Evolutionary conservation across 495 filamentous ascomycete species (phyloP), one percentile per base, ranked within the genome.

Genomic region (Penicillium cosmopolitanum): DNA sequence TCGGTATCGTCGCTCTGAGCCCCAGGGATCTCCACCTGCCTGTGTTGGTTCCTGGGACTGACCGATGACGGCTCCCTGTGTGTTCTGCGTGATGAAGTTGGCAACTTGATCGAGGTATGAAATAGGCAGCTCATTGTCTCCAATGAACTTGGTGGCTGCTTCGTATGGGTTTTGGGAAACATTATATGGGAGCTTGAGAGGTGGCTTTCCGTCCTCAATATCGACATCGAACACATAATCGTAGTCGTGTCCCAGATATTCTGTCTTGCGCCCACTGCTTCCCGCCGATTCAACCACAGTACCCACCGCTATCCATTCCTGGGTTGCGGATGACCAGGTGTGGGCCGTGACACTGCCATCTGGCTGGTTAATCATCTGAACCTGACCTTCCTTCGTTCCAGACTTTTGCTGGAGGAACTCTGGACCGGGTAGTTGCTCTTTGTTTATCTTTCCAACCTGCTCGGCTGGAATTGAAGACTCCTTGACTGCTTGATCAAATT

Each of bases 161-260:
- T 96, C 89, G 70, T 96, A 98, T 3, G 92, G 92, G 69, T 97
- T 97, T 69, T 97, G 89, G 5, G 89, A 90, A 40, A 90, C 80
- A 69, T 99, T 97, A 70, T 91, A 98, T 2, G 96, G 94, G 33
- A 99, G 80, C 67, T 98, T 98, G 34, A 98, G 81, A 3, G 95
- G 86, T 31, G 96, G 96, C 62, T 94, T 92, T 38, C 95, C 96
- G 60, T 98, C 96, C 68, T 97, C 90, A 57, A 98, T 94, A 66
- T 97, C 96, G 25, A 99, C 95, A 68, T 98, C 94, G 63, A 98
- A 99, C 50, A 99, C 96, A 70, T 91, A 97, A 65, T 99, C 96
- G 69, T 96, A 99, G 55, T 96, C 91, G 70, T 93, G 86, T 21
- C 96, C 96, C 2, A 87, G 72, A 67, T 93, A 90, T 43, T 88